Percentiles rank a stretch among this genome's conserved stretches.
phyloP scores from a whole-genome alignment of 2,329 filamentous ascomycete genomes.

The Apiospora arundinis region DNA sequence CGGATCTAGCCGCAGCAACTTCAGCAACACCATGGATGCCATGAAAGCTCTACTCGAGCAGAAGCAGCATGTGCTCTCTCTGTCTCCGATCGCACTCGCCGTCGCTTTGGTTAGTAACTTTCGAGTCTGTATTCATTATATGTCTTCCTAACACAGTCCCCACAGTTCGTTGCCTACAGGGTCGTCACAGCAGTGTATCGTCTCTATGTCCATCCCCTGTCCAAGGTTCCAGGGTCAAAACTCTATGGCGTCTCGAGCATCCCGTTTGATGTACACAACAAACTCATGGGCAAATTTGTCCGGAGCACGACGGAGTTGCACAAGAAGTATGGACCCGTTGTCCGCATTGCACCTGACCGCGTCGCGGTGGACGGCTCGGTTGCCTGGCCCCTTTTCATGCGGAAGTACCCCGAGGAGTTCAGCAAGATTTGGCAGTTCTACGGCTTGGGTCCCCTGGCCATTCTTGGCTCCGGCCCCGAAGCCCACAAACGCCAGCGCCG shows the following conservation, averaged over 20 bases:
- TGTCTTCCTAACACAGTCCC: not conserved
- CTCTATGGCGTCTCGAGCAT: conserved; percentile 14
- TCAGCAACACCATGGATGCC: not conserved
- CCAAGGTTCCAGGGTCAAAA: conserved; percentile 23
- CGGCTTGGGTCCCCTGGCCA: not conserved
- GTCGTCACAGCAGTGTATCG: conserved; percentile 20
- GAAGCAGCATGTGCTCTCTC: not conserved
- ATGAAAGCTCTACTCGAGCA: not conserved
- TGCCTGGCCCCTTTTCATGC: conserved; percentile 18
- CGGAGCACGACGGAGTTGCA: not conserved
- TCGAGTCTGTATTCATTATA: accelerated
- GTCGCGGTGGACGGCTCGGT: conserved; percentile 18
- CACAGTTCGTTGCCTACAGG: not conserved
- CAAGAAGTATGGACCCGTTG: conserved; percentile 23
- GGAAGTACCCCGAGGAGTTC: conserved; percentile 5
- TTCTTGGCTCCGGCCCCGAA: not conserved
- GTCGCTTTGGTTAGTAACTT: not conserved
- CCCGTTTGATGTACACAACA: conserved; percentile 6
- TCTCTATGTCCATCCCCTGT: conserved; percentile 21
- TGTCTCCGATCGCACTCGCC: not conserved
- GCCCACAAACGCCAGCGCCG: conserved; percentile 10
- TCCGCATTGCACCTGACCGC: conserved; percentile 21
- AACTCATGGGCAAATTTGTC: not conserved
- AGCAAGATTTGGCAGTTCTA: conserved; percentile 21
- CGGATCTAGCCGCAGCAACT: not conserved